phyloP scores from a whole-genome alignment of 176 grass and related monocot genomes.

The Ensete ventricosum region DNA sequence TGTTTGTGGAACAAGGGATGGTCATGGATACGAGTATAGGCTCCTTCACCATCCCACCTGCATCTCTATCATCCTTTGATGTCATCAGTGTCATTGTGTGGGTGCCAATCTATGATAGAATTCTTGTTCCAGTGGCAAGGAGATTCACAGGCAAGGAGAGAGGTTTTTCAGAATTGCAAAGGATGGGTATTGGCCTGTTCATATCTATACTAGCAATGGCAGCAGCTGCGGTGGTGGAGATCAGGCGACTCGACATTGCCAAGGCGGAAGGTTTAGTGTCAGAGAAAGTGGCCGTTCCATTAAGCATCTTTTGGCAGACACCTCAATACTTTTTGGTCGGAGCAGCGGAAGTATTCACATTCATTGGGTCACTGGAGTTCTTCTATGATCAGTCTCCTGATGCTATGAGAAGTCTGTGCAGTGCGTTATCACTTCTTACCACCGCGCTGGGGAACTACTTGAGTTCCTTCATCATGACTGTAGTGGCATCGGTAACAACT shows the following conservation, averaged over 20 bases:
- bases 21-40: slow-evolving; percentile 66
- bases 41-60: slow-evolving; percentile 61
- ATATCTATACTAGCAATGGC: slow-evolving; percentile 68
- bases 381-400: slow-evolving; percentile 69
- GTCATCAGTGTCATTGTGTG: slow-evolving; percentile 60
- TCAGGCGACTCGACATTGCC: slow-evolving; percentile 52
- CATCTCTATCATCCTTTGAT: slow-evolving; percentile 77
- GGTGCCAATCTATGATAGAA: slow-evolving; percentile 63
- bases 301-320: slow-evolving; percentile 88
- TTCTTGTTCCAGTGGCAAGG: slow-evolving; percentile 55
- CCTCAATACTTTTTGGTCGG: slow-evolving; percentile 72
- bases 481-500: slow-evolving; percentile 57
- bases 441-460: slow-evolving; percentile 54
- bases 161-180: slow-evolving; percentile 70
- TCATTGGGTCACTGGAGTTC: slow-evolving; percentile 69
- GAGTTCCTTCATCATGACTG: slow-evolving; percentile 58
- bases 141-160: slow-evolving; percentile 57
- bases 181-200: slow-evolving; percentile 68
- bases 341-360: slow-evolving; percentile 64
- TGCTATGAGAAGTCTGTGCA: slow-evolving; percentile 79
- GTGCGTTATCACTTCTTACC: slow-evolving; percentile 55
- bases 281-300: slow-evolving; percentile 44
- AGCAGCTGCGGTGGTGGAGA: slow-evolving; percentile 61
- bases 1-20: slow-evolving; percentile 91
- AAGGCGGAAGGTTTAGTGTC: slow-evolving; percentile 39